These are phyloP conservation scores for Tuber aestivum DNA, from an alignment of 495 filamentous ascomycete genomes.

Conservation along the genomic window DNA sequence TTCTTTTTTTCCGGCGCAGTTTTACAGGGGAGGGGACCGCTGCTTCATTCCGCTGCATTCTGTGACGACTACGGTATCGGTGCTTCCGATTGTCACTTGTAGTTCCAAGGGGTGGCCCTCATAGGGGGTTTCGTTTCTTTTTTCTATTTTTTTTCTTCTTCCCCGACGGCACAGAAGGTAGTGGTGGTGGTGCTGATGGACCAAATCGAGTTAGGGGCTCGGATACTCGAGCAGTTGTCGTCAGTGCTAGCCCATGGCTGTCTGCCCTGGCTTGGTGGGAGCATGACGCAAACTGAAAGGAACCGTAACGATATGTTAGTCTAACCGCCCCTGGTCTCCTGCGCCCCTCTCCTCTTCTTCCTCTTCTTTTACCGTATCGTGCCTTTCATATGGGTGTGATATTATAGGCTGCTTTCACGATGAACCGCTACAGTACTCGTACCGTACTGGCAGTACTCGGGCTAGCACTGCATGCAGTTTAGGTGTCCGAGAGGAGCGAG, in stretches of 20 bases:
- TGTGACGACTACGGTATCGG: background rate
- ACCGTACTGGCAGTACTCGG: background rate
- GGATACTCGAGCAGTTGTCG: slow-evolving; percentile 19
- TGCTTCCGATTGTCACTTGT: background rate
- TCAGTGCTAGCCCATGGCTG: slow-evolving; percentile 25
- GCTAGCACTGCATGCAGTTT: too few species aligned
- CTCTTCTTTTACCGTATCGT: slow-evolving; percentile 11
- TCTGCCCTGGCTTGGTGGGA: slow-evolving; percentile 22
- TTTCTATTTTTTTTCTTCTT: too few species aligned
- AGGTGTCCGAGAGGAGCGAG: background rate
- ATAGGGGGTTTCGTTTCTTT: background rate
- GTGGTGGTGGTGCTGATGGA: background rate
- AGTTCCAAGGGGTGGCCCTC: background rate
- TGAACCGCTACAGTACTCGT: background rate
- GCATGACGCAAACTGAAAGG: slow-evolving; percentile 35
- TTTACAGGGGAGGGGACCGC: background rate
- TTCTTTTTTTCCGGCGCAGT: background rate
- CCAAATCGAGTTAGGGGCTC: slow-evolving; percentile 23
- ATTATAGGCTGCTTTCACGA: too few species aligned
- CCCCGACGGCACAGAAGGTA: background rate
- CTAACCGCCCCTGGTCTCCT: background rate
- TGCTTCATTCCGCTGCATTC: background rate
- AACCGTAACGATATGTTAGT: background rate
- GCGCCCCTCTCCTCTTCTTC: slow-evolving; percentile 1
- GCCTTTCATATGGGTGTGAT: slow-evolving; percentile 17